Evolutionary conservation across 2,329 filamentous ascomycete species (phyloP), one percentile per base, ranked within the genome.

Genomic region (Arthroderma sp.): DNA sequence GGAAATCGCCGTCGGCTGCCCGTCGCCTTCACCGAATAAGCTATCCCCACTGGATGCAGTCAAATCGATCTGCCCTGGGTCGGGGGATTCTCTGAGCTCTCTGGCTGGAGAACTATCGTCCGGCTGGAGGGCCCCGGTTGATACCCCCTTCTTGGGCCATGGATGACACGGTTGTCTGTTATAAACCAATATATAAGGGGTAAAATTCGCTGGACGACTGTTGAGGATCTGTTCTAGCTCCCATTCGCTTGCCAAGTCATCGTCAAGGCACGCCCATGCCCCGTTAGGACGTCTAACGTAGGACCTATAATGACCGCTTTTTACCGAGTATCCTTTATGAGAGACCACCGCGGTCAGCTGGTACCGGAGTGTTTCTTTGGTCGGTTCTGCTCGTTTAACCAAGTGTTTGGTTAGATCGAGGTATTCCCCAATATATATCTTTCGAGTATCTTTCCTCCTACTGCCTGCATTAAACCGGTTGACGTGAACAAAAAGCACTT

Each of bases 401-500:
- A 47, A 40, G 7, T 36, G 37, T n/a, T 31, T 15, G 8, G 50
- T 52, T 7, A 51, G 39, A 15, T 49, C 47, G 34, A 50, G 42
- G 9, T 34, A 22, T 36, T 50, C 47, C 5, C 40, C n/a, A 32
- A 49, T 49, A 7, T 28, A 5, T 8, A 52, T 8, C 22, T 47
- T 44, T 4, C 11, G 38, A 4, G 11, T 32, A 10, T 42, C 7
- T 15, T 32, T 47, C 15, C 33, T 32, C 5, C 10, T n/a, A 4
- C 28, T n/a, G 4, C 22, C 11, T 36, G 11, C 9, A 32, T 39
- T 34, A 33, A 41, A 43, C 15, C 50, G 33, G 9, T 49, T 43
- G 28, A 52, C 34, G n/a, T 44, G 40, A 29, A 50, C 44, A 38
- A 48, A 10, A 15, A 52, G 48, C 3, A 50, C 36, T 43, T 52